phyloP scores from a whole-genome alignment of 306 rosid genomes.

The Trifolium repens region DNA sequence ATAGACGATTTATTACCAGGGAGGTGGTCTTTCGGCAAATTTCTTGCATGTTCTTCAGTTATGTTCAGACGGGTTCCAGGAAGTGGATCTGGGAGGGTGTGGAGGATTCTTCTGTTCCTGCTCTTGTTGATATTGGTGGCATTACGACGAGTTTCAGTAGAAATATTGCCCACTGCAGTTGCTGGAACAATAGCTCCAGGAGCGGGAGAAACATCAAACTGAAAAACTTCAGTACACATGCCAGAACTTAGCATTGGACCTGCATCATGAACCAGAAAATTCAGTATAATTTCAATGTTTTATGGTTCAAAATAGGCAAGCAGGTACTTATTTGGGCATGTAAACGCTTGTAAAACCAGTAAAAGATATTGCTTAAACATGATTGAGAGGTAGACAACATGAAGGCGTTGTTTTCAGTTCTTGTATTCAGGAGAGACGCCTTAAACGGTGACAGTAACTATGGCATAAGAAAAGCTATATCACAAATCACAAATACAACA shows the following conservation, averaged over 20 bases:
- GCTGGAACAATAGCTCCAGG: constrained; percentile 93
- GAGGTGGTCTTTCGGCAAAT: constrained; percentile 53
- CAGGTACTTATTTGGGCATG: constrained; percentile 7
- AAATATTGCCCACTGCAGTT: constrained; percentile 61
- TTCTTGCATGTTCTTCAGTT: constrained; percentile 59
- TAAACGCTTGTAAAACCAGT: constrained; percentile 32
- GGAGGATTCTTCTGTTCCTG: constrained; percentile 81
- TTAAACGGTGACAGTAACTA: neutral
- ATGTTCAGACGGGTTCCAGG: constrained; percentile 58
- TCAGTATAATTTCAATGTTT: constrained; percentile 26
- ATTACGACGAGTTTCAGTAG: constrained; percentile 49
- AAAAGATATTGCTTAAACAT: constrained; percentile 13
- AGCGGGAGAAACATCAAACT: constrained; percentile 76
- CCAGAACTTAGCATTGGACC: constrained; percentile 98
- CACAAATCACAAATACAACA: constrained; percentile 2
- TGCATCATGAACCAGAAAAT: constrained; percentile 46
- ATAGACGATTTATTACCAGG: constrained; percentile 72
- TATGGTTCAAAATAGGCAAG: constrained; percentile 6
- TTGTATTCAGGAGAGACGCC: constrained; percentile 12
- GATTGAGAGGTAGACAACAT: constrained; percentile 9
- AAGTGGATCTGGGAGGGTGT: constrained; percentile 60
- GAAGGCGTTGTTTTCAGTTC: constrained; percentile 19
- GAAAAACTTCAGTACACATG: constrained; percentile 96
- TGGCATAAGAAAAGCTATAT: constrained; percentile 12
- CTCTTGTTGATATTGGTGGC: constrained; percentile 55